A percentile compares a stretch with the other conserved stretches of the same genome.
These are phyloP conservation scores for Pezicula neosporulosa DNA, from an alignment of 2,329 filamentous ascomycete genomes.

Conservation along the genomic window DNA sequence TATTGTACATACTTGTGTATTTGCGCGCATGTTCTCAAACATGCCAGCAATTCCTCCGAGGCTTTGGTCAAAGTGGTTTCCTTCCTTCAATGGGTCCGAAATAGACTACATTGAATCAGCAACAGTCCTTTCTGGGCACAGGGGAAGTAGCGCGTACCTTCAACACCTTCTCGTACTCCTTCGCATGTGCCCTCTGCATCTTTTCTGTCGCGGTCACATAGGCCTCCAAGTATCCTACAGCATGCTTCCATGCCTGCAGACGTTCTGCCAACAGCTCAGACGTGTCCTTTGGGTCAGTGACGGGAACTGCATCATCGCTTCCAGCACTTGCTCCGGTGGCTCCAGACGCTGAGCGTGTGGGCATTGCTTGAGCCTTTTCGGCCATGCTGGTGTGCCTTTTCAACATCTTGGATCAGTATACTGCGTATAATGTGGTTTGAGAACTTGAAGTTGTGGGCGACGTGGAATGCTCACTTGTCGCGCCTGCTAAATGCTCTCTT, in stretches of 20 bases:
- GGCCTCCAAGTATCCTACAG: conserved; percentile 85
- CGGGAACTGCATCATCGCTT: not conserved
- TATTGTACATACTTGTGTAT: conserved; percentile 64
- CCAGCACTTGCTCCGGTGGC: too few relatives aligned
- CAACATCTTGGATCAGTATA: not conserved
- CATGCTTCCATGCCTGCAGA: conserved; percentile 93
- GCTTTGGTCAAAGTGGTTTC: conserved; percentile 87
- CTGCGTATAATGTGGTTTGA: not conserved
- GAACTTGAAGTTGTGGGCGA: not conserved
- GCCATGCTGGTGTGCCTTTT: not conserved
- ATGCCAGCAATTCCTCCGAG: conserved; percentile 84
- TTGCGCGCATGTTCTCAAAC: conserved; percentile 91
- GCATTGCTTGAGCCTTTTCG: not conserved
- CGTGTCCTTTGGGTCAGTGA: conserved; percentile 34
- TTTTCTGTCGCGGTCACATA: conserved; percentile 86
- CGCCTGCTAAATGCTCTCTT: not conserved
- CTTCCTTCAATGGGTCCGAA: conserved; percentile 79
- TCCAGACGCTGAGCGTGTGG: not conserved
- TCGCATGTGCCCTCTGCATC: conserved; percentile 77
- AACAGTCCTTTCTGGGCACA: not conserved
- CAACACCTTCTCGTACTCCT: conserved; percentile 92
- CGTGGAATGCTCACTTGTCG: not conserved
- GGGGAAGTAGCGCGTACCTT: conserved; percentile 55
- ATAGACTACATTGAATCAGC: conserved; percentile 57
- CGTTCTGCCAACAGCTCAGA: conserved; percentile 82